Evolutionary conservation across 169 alveolate genomes (phyloP), one percentile per base, ranked within the genome.

Genomic region (Eimeria falciformis): DNA sequence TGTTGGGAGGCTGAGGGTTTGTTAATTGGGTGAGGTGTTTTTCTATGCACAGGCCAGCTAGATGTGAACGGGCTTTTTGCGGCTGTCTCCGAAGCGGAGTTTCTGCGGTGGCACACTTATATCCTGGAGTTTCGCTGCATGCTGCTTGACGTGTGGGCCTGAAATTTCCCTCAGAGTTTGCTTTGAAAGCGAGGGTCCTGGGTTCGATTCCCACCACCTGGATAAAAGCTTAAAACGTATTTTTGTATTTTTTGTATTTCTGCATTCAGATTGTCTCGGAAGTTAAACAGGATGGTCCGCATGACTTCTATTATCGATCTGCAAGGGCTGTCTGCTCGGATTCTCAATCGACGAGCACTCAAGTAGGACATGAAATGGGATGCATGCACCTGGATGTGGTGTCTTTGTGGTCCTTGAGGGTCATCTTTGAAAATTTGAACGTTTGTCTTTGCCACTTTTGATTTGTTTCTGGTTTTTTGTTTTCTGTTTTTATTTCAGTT

Each of bases 91-190:
- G 94, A 91, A 50, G 79, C 56, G 25, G 82, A 50, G 17, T 81
- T 91, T 23, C 43, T 91, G 21, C 62, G 50, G 75, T 91, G 94
- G 94, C 91, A 81, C 58, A 40, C 79, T 17, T 84, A 79, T 9
- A 65, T 75, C 58, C 79, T 91, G 91, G 94, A 91, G 53, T 91
- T 91, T 25, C 94, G 94, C 37, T 50, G 81, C 68, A 66, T 91
- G 81, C 71, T 91, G 40, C 87, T 91, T 14, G 94, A 91, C 86
- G 71, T 69, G 92, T 68, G 56, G 46, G 92, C 68, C 33, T 50
- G 25, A 62, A 18, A 27, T 11, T 37, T 25, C 21, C 23, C 33
- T 33, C 40, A 33, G 40, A 33, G 40, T 2, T 2, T 33, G 40
- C 40, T 33, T 33, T 33, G 40, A 33, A 33, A 33, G 4, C 40